Conservation (phyloP, 371 early-diverging fungal genomes). For the Zopfochytrium polystomum region DNA sequence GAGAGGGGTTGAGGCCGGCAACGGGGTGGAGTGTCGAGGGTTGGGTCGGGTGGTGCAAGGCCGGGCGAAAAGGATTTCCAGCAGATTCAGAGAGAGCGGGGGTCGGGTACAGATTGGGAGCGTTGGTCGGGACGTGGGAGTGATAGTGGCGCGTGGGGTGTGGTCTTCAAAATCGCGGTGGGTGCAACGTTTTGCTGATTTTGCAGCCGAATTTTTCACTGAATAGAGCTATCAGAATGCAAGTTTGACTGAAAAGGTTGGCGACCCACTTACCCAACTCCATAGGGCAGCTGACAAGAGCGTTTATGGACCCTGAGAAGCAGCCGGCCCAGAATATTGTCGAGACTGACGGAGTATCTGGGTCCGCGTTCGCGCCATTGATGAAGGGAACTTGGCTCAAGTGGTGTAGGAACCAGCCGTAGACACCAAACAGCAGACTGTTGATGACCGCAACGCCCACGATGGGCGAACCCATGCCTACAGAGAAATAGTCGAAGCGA, state of each 20-base stretch:
- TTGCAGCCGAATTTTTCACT: conserved; percentile 47
- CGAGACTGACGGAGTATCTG: conserved; percentile 17
- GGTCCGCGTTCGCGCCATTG: conserved; percentile 16
- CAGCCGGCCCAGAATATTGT: conserved; percentile 42
- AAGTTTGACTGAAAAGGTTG: background rate
- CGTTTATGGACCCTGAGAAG: conserved; percentile 40
- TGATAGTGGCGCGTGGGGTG: too few relatives aligned
- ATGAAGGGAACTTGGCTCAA: too few relatives aligned
- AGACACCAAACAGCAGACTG: conserved; percentile 44
- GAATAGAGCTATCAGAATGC: background rate
- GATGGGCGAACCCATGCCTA: conserved; percentile 46
- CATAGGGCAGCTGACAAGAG: conserved; percentile 43
- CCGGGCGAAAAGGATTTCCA: too few relatives aligned
- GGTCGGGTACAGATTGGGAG: too few relatives aligned
- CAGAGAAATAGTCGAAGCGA: background rate
- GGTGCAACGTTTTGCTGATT: conserved; percentile 24
- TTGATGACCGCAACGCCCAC: conserved; percentile 47
- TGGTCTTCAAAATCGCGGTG: background rate
- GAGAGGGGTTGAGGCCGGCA: too few relatives aligned
- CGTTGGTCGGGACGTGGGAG: too few relatives aligned
- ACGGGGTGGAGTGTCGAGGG: too few relatives aligned
- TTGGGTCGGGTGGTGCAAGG: too few relatives aligned
- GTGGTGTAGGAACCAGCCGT: conserved; percentile 40
- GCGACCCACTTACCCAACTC: conserved; percentile 41
- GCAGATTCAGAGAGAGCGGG: too few relatives aligned